A percentile compares a stretch with the other conserved stretches of the same genome.
These are phyloP conservation scores for Solanum etuberosum DNA, from an alignment of 257 asterid species.

Conservation along the genomic window DNA sequence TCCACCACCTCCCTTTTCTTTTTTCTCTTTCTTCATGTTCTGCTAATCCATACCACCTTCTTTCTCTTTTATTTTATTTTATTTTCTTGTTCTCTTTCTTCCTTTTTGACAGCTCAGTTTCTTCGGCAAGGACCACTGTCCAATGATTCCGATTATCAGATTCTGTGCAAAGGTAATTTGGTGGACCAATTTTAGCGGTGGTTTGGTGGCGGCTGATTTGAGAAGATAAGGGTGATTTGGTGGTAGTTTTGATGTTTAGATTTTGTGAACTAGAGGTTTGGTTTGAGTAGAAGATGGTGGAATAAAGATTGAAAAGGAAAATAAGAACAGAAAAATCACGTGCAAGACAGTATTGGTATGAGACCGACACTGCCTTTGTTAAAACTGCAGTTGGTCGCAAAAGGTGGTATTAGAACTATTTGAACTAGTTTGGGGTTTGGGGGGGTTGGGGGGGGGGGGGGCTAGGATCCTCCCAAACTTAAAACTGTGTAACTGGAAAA, in stretches of 20 bases:
- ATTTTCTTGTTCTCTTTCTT: not conserved
- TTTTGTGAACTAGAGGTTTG: not conserved
- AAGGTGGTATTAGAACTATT: not conserved
- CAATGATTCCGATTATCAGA: not conserved
- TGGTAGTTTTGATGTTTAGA: not conserved
- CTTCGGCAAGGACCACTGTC: not conserved
- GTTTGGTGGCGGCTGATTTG: not conserved
- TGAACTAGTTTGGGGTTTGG: not conserved
- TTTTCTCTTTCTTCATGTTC: not conserved
- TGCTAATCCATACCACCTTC: not conserved
- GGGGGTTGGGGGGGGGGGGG: not conserved
- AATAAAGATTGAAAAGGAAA: not conserved
- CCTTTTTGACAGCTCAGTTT: not conserved
- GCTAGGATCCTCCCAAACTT: not conserved
- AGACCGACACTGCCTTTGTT: not conserved
- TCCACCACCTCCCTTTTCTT: not conserved
- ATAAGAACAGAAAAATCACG: not conserved
- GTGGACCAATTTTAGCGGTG: not conserved
- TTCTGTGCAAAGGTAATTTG: not conserved
- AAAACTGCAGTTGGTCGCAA: not conserved
- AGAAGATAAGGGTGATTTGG: not conserved
- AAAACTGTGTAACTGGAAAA: not conserved
- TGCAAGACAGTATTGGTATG: not conserved
- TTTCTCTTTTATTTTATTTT: not conserved
- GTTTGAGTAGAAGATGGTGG: not conserved